Percentiles rank a stretch among this genome's conserved stretches.
These are phyloP conservation scores for Fusarium tuaranense DNA, from an alignment of 2,329 filamentous ascomycete species.

Conservation along the genomic window DNA sequence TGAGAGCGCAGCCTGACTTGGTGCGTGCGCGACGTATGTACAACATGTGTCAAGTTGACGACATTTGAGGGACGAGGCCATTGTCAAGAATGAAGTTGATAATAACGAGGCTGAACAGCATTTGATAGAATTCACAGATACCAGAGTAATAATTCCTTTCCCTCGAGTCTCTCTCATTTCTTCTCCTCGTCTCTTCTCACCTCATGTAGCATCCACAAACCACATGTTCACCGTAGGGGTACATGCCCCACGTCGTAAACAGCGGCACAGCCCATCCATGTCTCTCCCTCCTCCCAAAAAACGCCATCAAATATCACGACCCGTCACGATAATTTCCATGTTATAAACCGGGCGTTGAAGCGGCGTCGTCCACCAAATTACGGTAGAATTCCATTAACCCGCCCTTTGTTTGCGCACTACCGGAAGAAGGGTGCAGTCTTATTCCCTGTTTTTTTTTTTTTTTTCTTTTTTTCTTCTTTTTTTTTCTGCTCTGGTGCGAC, in stretches of 20 bases:
- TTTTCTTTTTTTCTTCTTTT: too few relatives aligned
- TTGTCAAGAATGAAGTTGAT: not conserved
- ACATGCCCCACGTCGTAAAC: not conserved
- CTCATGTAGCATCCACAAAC: not conserved
- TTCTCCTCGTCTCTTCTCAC: not conserved
- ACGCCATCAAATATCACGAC: slow-evolving; percentile 4
- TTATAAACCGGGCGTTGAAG: slow-evolving; percentile 5
- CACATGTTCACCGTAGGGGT: not conserved
- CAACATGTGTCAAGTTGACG: not conserved
- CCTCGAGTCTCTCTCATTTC: not conserved
- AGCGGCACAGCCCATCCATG: slow-evolving; percentile 2
- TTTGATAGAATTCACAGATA: not conserved
- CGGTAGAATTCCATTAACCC: not conserved
- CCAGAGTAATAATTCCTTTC: not conserved
- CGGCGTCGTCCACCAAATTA: slow-evolving; percentile 6
- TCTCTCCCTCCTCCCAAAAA: not conserved
- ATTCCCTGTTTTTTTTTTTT: not conserved
- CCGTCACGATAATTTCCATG: slow-evolving; percentile 5
- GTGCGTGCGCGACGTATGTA: not conserved
- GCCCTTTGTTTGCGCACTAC: not conserved
- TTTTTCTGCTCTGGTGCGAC: not conserved
- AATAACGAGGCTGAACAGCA: not conserved
- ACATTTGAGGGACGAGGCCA: not conserved
- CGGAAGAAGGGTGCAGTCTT: not conserved
- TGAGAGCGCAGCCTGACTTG: not conserved